phyloP scores from a whole-genome alignment of 371 early-diverging fungal species.

The Mortierella polycephala region DNA sequence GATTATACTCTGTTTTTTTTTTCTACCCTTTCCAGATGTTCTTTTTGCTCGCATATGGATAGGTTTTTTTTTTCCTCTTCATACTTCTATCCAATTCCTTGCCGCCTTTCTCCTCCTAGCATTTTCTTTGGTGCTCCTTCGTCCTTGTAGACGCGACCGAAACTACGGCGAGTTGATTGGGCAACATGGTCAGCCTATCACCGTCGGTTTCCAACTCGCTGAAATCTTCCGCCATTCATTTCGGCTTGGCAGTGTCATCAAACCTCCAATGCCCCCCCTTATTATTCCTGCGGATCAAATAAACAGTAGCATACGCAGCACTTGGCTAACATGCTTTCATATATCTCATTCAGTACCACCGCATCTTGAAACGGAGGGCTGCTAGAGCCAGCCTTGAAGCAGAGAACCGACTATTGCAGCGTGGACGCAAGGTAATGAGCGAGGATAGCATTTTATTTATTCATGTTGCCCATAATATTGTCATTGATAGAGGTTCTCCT shows the following conservation, averaged over 20 bases:
- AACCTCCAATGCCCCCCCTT: neutral
- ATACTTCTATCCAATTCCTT: neutral
- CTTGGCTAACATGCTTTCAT: neutral
- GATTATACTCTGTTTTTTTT: too few relatives aligned
- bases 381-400: slow-evolving; percentile 74
- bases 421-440: slow-evolving; percentile 59
- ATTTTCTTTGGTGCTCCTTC: slow-evolving; percentile 32
- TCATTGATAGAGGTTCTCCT: neutral
- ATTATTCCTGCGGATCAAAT: neutral
- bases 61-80: neutral
- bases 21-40: too few relatives aligned
- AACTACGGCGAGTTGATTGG: slow-evolving; percentile 47
- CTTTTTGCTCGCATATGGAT: too few relatives aligned
- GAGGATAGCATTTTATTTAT: neutral
- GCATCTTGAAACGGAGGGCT: slow-evolving; percentile 85
- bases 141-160: slow-evolving; percentile 29
- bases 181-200: slow-evolving; percentile 41
- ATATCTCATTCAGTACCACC: slow-evolving; percentile 65
- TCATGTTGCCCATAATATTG: neutral
- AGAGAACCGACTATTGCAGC: slow-evolving; percentile 62
- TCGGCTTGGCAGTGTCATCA: neutral
- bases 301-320: too few relatives aligned
- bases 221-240: neutral
- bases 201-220: slow-evolving; percentile 2
- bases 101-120: slow-evolving; percentile 1